Base-by-base conservation (phyloP, 1,284 basidiomycete genomes). In the Cryptococcus hybrid region DNA sequence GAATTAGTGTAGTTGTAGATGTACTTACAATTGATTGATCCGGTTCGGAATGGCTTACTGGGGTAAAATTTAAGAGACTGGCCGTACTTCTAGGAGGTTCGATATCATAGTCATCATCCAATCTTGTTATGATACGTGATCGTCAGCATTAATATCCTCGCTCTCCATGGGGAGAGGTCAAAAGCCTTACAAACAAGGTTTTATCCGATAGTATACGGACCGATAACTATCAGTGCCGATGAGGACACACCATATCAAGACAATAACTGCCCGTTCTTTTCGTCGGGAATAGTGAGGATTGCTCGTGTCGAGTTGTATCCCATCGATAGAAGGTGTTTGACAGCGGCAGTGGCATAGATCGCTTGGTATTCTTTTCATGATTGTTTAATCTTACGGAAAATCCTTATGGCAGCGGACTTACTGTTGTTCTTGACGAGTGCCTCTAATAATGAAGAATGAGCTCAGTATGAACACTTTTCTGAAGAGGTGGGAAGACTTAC, bases 211-310 rank as follows among this genome's bases (percentile, higher is more conserved):
- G 71, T 85, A 86, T 43, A 83, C 81, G 1, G 84, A 79, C 40
- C 82, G 80, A 64, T 83, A 84, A 0, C 84, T 83, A 59, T 88
- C 87, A 3, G 80, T 78, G 37, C 86, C 68, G 68, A 82, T 84
- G 13, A 84, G 83, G 74, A 84, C 80, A 84, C 85, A 87, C 89
- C 90, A 94, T 1, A 90, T 86, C 70, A 89, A 91, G 47, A 73
- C 56, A 1, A 61, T 57, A 4, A 63, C 52, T 36, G 57, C 58
- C 7, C 65, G 60, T 18, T 65, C 55, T 38, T 61, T 34, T 62
- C 59, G 18, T 68, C 63, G 9, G 52, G 44, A 34, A 69, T 57
- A 3, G 45, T 35, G 46, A 57, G n/a, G 9, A 69, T n/a, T 13
- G 42, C 53, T 6, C n/a, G 34, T 34, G 58, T 39, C 9, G 43